Conservation (phyloP, 177 flowering plant species). For the Telopea speciosissima region DNA sequence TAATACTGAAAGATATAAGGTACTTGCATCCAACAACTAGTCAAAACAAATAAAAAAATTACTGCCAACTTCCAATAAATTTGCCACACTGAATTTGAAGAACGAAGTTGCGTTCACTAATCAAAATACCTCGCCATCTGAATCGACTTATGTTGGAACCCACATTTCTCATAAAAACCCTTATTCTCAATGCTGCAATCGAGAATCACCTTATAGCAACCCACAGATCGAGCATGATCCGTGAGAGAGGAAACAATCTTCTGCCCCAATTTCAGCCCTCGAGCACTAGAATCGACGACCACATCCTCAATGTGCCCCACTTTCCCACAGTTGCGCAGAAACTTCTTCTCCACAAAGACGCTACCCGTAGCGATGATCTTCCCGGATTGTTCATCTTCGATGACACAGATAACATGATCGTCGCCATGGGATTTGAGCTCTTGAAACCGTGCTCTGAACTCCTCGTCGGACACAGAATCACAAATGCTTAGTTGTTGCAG, state of each 20-base stretch:
- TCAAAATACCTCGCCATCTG: conserved; percentile 73
- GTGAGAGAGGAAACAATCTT: conserved; percentile 43
- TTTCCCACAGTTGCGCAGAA: conserved; percentile 68
- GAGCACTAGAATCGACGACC: conserved; percentile 61
- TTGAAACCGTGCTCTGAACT: conserved; percentile 50
- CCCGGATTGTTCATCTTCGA: conserved; percentile 51
- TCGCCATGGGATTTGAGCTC: conserved; percentile 53
- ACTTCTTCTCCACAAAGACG: conserved; percentile 73
- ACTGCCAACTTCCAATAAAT: not conserved
- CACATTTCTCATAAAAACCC: conserved; percentile 78
- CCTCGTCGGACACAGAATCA: conserved; percentile 50
- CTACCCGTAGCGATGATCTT: conserved; percentile 75
- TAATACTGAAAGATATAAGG: no score
- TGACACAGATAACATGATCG: conserved; percentile 64
- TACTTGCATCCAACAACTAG: no score
- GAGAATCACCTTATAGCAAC: conserved; percentile 85
- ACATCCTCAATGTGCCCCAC: conserved; percentile 92
- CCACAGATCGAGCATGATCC: conserved; percentile 48
- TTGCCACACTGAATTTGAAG: not conserved
- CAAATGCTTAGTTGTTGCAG: conserved; percentile 61
- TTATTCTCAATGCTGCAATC: conserved; percentile 58
- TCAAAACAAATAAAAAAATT: not conserved
- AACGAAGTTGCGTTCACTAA: not conserved
- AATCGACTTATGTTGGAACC: conserved; percentile 56
- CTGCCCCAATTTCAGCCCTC: conserved; percentile 73